Percentiles rank a stretch among this genome's conserved stretches.
phyloP scores from a whole-genome alignment of 345 rosid genomes.

The Rhodomyrtus tomentosa region DNA sequence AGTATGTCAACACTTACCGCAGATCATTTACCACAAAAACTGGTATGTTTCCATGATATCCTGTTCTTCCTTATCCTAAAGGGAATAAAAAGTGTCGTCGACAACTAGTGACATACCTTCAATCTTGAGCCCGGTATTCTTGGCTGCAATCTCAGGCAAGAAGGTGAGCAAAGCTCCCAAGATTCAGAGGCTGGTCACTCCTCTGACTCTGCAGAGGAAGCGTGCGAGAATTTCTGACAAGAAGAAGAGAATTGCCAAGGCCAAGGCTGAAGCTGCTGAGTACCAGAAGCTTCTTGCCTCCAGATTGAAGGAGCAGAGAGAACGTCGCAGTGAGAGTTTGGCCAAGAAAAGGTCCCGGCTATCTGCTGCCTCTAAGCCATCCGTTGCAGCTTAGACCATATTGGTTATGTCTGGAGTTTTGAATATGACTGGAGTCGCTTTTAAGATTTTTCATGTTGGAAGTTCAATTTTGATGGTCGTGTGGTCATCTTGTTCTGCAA shows the following conservation, averaged over 20 bases:
- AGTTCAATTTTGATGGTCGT: not conserved
- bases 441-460: not conserved
- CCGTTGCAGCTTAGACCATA: slow-evolving; percentile 13
- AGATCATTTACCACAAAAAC: slow-evolving; percentile 61
- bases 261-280: slow-evolving; percentile 52
- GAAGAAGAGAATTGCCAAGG: slow-evolving; percentile 46
- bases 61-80: not conserved
- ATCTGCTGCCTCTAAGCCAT: slow-evolving; percentile 37
- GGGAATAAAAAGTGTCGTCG: not conserved
- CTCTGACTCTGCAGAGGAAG: slow-evolving; percentile 48
- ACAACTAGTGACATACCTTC: not conserved
- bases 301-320: slow-evolving; percentile 49
- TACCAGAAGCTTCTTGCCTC: slow-evolving; percentile 41
- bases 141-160: slow-evolving; percentile 23
- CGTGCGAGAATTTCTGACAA: slow-evolving; percentile 40
- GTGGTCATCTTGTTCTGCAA: not conserved
- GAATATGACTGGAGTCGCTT: not conserved
- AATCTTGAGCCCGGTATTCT: not conserved
- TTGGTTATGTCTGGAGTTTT: not conserved
- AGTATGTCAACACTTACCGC: slow-evolving; percentile 73
- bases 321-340: slow-evolving; percentile 39
- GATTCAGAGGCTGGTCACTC: slow-evolving; percentile 54
- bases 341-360: slow-evolving; percentile 46
- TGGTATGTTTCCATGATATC: slow-evolving; percentile 12
- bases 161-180: slow-evolving; percentile 51